Base-by-base conservation (phyloP, 2,329 filamentous ascomycete genomes). In the Fusarium sp. region DNA sequence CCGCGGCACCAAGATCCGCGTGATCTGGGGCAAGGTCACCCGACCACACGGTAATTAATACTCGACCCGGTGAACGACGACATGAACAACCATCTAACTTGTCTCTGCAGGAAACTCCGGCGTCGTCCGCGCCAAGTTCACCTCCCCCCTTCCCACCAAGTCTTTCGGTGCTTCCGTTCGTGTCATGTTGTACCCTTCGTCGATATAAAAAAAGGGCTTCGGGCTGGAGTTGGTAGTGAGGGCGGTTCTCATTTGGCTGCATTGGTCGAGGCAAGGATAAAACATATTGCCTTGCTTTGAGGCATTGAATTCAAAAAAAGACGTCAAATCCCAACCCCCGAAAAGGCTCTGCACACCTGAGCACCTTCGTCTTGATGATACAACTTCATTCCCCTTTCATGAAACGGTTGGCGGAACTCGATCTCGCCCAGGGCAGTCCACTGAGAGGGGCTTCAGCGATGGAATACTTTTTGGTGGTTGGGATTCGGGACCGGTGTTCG, bases 21-120 rank as follows among this genome's bases (percentile, higher is more conserved):
- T 98, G 81, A 98, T 98, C 90, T 98, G 95, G 95, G 96, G 96
- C 90, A 98, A 98, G 90, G 93, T 98, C 85, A 97, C 94, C 85
- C 90, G 95, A 84, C 92, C 95, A 85, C 96, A 98, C 88, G 96
- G 94, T 96, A 93, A 81, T 87, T 85, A 38, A 70, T 55, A 62
- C 39, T 63, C 69, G 41, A 41, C 49, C 44, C 18, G 14, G 36
- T 42, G 12, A 33, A 38, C 24, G 35, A 41, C 36, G 28, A n/a
- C 36, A 22, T 28, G 51, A 24, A 26, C 12, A 63, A 52, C 41
- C 35, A 44, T 66, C 78, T 80, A 65, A 76, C 64, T 12, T 17
- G 52, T 42, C 35, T 28, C 28, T 39, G 15, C 64, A 96, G 94
- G 96, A 86, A 98, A 98, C 93, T 97, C 94, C 81, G 96, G 96